Evolutionary conservation across 148 eudicot genomes (phyloP).

Genomic region (Rhododendron ferrugineum): DNA sequence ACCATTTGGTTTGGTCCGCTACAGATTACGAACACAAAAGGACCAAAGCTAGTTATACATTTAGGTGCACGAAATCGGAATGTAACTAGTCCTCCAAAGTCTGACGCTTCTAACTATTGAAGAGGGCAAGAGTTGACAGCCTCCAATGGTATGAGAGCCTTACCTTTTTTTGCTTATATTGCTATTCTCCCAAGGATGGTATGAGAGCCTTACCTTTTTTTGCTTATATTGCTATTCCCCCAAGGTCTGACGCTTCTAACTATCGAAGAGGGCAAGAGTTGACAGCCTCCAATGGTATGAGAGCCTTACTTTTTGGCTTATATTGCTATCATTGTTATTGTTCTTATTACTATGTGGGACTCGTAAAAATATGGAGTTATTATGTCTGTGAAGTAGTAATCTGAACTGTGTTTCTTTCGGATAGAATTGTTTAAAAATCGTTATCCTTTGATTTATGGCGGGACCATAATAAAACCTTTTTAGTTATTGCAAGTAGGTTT

Average conservation of each 20-base stretch:
- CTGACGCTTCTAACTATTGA: constrained; percentile 63
- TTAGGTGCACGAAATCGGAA: constrained; percentile 69
- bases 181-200: no score
- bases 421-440: neutral
- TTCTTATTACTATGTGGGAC: neutral
- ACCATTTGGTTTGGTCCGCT: no score
- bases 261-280: constrained; percentile 54
- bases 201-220: constrained; percentile 15
- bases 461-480: neutral
- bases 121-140: constrained; percentile 51
- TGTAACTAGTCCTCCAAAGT: constrained; percentile 54
- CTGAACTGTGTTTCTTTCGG: constrained; percentile 3
- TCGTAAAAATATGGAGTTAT: neutral
- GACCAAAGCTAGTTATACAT: constrained; percentile 86
- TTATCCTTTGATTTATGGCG: neutral
- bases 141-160: no score
- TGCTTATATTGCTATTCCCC: constrained; percentile 59
- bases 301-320: neutral
- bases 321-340: neutral
- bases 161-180: neutral
- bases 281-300: constrained; percentile 54
- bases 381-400: neutral
- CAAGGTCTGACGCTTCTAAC: constrained; percentile 71
- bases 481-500: neutral
- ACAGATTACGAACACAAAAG: constrained; percentile 53